Evolutionary conservation across 2,329 filamentous ascomycete species (phyloP).

Genomic region (Calonectria hongkongensis): DNA sequence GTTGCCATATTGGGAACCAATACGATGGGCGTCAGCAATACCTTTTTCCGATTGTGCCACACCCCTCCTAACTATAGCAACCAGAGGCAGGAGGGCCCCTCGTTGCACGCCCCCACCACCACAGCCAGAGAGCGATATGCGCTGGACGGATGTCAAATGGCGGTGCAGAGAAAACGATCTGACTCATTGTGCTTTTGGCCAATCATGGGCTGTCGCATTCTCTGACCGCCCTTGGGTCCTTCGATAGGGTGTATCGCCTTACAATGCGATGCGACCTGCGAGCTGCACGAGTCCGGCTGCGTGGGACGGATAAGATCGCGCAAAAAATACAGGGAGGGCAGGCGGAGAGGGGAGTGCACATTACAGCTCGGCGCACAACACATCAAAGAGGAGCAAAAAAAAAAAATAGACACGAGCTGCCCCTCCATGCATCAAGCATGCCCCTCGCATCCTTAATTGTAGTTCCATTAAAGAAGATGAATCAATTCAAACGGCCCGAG

Average conservation of each 20-base stretch:
- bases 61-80: conserved; percentile 24
- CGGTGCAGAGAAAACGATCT: conserved; percentile 39
- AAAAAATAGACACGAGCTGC: neutral
- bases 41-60: neutral
- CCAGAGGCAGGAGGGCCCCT: neutral
- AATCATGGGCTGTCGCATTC: neutral
- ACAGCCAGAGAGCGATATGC: conserved; percentile 2
- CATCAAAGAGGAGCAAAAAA: neutral
- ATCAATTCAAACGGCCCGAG: conserved; percentile 24
- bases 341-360: conserved; percentile 31
- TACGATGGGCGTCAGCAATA: conserved; percentile 7
- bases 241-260: conserved; percentile 29
- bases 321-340: conserved; percentile 21
- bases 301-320: conserved; percentile 40
- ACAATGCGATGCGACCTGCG: conserved; percentile 35
- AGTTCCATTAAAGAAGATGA: conserved; percentile 21
- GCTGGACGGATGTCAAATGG: conserved; percentile 37
- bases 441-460: conserved; percentile 18
- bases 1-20: conserved; percentile 21
- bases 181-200: conserved; percentile 28
- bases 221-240: conserved; percentile 37
- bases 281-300: conserved; percentile 32
- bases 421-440: conserved; percentile 19
- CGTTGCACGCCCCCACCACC: conserved; percentile 8
- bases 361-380: conserved; percentile 3